phyloP scores from a whole-genome alignment of 2,329 filamentous ascomycete species.

The Xylaria sp. region DNA sequence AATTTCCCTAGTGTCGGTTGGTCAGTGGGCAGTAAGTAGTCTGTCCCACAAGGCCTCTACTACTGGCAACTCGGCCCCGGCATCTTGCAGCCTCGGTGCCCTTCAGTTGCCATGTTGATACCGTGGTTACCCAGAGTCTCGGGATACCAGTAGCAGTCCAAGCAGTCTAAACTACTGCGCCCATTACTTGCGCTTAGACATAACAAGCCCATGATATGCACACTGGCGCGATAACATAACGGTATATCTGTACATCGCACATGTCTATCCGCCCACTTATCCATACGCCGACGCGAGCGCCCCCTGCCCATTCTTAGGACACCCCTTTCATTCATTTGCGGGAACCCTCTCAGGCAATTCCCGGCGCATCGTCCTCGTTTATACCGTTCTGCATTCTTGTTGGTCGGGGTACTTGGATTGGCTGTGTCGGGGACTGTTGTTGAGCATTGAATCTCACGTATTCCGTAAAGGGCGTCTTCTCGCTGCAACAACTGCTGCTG shows the following conservation, averaged over 20 bases:
- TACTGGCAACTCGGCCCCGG: slow-evolving; percentile 7
- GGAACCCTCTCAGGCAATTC: slow-evolving; percentile 7
- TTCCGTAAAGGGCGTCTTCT: slow-evolving; percentile 11
- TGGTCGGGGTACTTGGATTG: slow-evolving; percentile 25
- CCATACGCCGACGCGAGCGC: slow-evolving; percentile 15
- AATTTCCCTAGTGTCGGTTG: neutral
- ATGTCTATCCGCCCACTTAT: neutral
- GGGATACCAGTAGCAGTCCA: slow-evolving; percentile 20
- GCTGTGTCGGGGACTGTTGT: slow-evolving; percentile 21
- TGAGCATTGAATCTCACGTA: slow-evolving; percentile 19
- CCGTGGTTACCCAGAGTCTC: slow-evolving; percentile 19
- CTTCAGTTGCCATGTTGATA: slow-evolving; percentile 19
- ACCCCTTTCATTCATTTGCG: slow-evolving; percentile 11
- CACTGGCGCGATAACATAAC: neutral
- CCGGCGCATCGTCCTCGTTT: slow-evolving; percentile 19
- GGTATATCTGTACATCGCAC: neutral
- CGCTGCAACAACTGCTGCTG: slow-evolving; percentile 9
- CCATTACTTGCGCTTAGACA: slow-evolving; percentile 4
- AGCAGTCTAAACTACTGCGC: slow-evolving; percentile 4
- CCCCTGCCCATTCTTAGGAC: slow-evolving; percentile 10
- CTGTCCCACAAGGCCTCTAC: neutral
- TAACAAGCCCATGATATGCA: neutral
- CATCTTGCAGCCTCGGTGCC: slow-evolving; percentile 16
- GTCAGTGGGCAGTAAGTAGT: neutral
- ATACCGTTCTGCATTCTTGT: slow-evolving; percentile 13